phyloP scores from a whole-genome alignment of 805 yeast species.

The Komagataella ulmi region DNA sequence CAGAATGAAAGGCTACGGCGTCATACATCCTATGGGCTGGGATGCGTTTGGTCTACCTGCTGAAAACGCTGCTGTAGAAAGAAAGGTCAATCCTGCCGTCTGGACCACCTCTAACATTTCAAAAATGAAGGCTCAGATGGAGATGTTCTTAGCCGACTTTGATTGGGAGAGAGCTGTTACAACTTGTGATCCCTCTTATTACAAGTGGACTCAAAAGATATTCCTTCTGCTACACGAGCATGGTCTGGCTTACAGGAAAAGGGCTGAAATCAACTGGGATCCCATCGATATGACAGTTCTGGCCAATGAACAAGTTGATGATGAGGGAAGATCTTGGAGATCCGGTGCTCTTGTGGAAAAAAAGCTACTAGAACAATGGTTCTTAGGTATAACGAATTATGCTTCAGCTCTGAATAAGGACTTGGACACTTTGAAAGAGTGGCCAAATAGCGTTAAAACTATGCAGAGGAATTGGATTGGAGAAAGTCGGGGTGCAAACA shows the following conservation, averaged over 20 bases:
- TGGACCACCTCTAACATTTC: conserved; percentile 81
- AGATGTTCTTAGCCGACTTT: conserved; percentile 66
- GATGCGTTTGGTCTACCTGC: conserved; percentile 98
- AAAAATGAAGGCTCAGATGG: conserved; percentile 79
- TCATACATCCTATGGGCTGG: conserved; percentile 98
- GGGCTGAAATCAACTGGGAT: conserved; percentile 95
- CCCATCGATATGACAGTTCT: conserved; percentile 90
- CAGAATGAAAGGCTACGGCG: conserved; percentile 61
- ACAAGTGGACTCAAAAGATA: conserved; percentile 84
- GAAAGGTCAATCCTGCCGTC: conserved; percentile 59
- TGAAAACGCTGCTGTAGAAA: conserved; percentile 91
- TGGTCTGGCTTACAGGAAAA: conserved; percentile 75
- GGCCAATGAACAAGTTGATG: conserved; percentile 94
- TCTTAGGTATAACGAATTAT: conserved; percentile 74
- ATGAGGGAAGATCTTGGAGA: conserved; percentile 88
- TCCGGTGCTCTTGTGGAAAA: conserved; percentile 93
- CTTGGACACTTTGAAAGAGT: conserved; percentile 41
- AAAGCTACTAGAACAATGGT: conserved; percentile 79
- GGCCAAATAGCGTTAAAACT: conserved; percentile 83
- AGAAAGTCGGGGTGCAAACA: conserved; percentile 65
- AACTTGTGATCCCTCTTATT: conserved; percentile 80
- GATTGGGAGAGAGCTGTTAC: conserved; percentile 90
- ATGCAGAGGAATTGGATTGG: conserved; percentile 98
- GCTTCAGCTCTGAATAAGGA: conserved; percentile 60
- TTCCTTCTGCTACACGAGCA: conserved; percentile 60